These are phyloP conservation scores for Lipomyces anomalus DNA, from an alignment of 805 yeast genomes.

Conservation along the genomic window DNA sequence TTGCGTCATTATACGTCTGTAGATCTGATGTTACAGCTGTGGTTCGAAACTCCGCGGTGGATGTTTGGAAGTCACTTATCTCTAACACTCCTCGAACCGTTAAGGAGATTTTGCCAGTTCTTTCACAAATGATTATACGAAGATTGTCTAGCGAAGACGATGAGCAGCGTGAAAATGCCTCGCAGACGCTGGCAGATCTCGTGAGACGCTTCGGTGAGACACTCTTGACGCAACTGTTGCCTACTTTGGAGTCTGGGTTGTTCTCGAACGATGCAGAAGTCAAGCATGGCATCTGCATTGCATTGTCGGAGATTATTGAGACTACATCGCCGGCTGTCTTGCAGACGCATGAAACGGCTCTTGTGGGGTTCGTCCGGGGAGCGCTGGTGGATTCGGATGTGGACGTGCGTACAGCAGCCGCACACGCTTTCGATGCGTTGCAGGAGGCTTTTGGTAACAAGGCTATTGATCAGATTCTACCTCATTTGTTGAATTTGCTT, in stretches of 20 bases:
- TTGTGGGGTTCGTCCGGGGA: constrained; percentile 69
- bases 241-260: constrained; percentile 68
- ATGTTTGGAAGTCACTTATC: constrained; percentile 94
- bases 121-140: constrained; percentile 72
- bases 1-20: constrained; percentile 84
- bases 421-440: constrained; percentile 79
- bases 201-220: constrained; percentile 89
- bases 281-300: constrained; percentile 94
- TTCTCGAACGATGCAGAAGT: constrained; percentile 64
- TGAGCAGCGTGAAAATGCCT: constrained; percentile 78
- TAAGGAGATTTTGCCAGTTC: constrained; percentile 81
- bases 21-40: constrained; percentile 85
- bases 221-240: constrained; percentile 76
- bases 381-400: constrained; percentile 71
- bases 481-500: constrained; percentile 68
- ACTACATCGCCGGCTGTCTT: constrained; percentile 60
- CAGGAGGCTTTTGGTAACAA: constrained; percentile 75
- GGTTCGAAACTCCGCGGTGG: constrained; percentile 84
- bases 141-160: constrained; percentile 79
- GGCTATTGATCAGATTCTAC: constrained; percentile 85
- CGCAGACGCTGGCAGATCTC: constrained; percentile 88
- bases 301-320: constrained; percentile 75
- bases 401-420: constrained; percentile 84
- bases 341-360: constrained; percentile 55
- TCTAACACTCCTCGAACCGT: constrained; percentile 93